These are phyloP conservation scores for Tetrahymena malaccensis DNA, from an alignment of 73 alveolate genomes.

Conservation along the genomic window DNA sequence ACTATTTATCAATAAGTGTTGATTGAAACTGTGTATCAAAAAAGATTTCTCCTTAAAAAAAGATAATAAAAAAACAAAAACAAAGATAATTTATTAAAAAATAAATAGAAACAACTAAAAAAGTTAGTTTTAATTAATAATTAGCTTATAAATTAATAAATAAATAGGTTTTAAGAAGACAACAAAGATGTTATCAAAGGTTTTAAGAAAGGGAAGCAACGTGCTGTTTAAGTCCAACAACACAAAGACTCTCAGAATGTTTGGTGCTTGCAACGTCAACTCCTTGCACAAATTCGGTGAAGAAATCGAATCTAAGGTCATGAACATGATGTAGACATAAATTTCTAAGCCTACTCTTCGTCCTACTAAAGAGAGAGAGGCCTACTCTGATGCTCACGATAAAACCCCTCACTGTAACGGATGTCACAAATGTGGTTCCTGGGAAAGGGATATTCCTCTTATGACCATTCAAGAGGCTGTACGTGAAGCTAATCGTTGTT, in stretches of 20 bases:
- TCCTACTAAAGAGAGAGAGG: conserved; percentile 44
- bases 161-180: neutral
- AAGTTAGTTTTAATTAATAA: neutral
- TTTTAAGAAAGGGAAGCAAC: neutral
- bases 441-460: conserved; percentile 49
- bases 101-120: neutral
- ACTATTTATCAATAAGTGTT: neutral
- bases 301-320: neutral
- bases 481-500: conserved; percentile 50
- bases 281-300: neutral
- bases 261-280: neutral
- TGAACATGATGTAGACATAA: neutral
- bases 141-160: neutral
- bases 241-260: neutral
- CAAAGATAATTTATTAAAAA: neutral
- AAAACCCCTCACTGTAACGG: conserved; percentile 45
- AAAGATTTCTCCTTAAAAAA: neutral
- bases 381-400: conserved; percentile 40
- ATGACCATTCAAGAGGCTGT: conserved; percentile 52
- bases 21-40: neutral
- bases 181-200: neutral
- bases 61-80: neutral
- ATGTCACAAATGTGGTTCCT: conserved; percentile 18
- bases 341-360: conserved; percentile 39
- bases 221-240: neutral